Evolutionary conservation across 441 rosid species (phyloP).

Genomic region (Brassica hybrid): DNA sequence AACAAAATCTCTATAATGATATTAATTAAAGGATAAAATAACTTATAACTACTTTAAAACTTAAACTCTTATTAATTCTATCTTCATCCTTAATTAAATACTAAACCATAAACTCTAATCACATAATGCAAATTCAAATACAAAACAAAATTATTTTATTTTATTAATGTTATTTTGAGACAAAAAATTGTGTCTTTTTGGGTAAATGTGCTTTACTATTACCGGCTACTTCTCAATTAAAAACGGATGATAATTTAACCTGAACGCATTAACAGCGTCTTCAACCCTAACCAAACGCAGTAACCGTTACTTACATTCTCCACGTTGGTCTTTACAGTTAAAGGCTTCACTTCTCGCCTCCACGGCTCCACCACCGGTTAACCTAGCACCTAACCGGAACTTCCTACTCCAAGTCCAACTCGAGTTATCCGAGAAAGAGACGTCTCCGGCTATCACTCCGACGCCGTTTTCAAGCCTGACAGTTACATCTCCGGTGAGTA

Average conservation of each 20-base stretch:
- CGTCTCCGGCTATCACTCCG: constrained; percentile 44
- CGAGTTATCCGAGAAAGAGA: constrained; percentile 76
- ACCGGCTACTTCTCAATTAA: not conserved
- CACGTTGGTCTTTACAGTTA: constrained; percentile 78
- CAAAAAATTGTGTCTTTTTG: not conserved
- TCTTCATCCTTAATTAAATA: not conserved
- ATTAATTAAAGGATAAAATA: not conserved
- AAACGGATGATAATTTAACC: not conserved
- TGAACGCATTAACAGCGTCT: constrained; percentile 21
- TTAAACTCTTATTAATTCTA: not conserved
- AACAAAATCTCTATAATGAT: not conserved
- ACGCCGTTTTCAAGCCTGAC: constrained; percentile 57
- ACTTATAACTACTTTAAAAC: not conserved
- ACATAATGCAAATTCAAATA: not conserved
- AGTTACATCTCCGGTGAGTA: constrained; percentile 66
- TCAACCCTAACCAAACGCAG: constrained; percentile 12
- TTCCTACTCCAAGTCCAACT: constrained; percentile 78
- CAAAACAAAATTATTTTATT: not conserved
- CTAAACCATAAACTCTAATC: not conserved
- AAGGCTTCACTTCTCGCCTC: constrained; percentile 79
- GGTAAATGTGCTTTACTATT: not conserved
- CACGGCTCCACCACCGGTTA: constrained; percentile 50
- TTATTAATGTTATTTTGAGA: not conserved
- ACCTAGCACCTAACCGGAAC: constrained; percentile 75
- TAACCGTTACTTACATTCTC: constrained; percentile 64